A percentile compares a stretch with the other conserved stretches of the same genome.
These are phyloP conservation scores for Neospora caninum DNA, from an alignment of 169 alveolate species.

Conservation along the genomic window DNA sequence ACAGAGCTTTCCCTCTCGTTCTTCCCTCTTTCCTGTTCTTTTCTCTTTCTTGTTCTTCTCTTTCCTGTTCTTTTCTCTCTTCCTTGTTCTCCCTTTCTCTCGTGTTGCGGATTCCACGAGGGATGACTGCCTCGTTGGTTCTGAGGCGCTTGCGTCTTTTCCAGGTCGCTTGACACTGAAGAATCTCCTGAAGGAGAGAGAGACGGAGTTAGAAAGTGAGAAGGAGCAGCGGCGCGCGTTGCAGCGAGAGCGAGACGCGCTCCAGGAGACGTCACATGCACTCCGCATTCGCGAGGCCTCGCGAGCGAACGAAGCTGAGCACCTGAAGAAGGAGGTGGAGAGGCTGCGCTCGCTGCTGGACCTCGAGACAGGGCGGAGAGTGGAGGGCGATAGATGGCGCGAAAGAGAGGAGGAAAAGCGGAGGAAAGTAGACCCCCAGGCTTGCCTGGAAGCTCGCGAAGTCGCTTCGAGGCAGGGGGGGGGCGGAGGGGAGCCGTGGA, in stretches of 20 bases:
- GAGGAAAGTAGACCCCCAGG: background rate
- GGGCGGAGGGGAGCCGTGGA: conserved; percentile 67
- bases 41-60: background rate
- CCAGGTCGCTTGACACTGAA: background rate
- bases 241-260: background rate
- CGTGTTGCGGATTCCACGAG: background rate
- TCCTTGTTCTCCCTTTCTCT: background rate
- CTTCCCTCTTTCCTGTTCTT: background rate
- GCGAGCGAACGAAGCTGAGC: background rate
- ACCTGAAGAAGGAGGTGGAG: background rate
- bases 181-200: conserved; percentile 56
- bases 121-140: too few species aligned
- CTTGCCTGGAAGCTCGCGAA: background rate
- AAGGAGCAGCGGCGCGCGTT: conserved; percentile 20
- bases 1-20: background rate
- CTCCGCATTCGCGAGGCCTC: background rate
- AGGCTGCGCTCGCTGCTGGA: background rate
- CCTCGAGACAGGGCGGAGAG: background rate
- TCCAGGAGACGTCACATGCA: background rate
- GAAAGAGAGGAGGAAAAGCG: background rate
- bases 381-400: conserved; percentile 38
- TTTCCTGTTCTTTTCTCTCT: background rate
- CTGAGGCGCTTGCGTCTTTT: background rate
- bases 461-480: conserved; percentile 62
- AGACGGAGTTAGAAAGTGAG: conserved; percentile 63